Base-by-base conservation (phyloP, 768 basidiomycete genomes). In the Kwoniella dendrophila region DNA sequence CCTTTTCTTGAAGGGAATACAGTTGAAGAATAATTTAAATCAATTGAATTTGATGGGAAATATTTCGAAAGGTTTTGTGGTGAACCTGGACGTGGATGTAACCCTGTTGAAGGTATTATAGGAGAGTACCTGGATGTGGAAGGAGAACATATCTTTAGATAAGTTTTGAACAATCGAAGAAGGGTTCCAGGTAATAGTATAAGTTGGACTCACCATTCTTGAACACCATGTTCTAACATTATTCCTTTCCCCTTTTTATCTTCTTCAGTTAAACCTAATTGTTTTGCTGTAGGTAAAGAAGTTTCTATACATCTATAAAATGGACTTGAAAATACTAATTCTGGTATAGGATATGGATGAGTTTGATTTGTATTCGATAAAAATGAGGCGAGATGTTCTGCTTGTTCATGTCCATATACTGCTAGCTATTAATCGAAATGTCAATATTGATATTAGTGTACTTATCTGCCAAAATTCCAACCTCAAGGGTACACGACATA, bases 241-340 rank as follows among this genome's bases (percentile, higher is more conserved):
- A 77, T 14, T 20, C 65, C 66, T 26, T 32, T 36, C 36, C 52
- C 56, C 53, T 41, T 16, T 10, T 16, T n/a, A 16, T 8, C 30
- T 40, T 26, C 56, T n/a, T 33, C 1, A 20, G 43, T 41, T 24
- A 62, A 30, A 0, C 44, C 55, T n/a, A 78, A 59, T 3, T 65
- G 64, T 20, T 54, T 30, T 1, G 66, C 61, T 4, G 72, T 66
- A 8, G 73, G 74, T 10, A 68, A 43, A 14, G 70, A 66, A 7
- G 77, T 78, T 63, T 80, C 70, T 34, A 80, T 74, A 57, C 79
- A 80, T 32, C 79, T 67, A 56, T 77, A 80, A 59, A 80, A 80
- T 0, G 79, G 73, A 26, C 63, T 67, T 8, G 66, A 68, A 56
- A 78, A 78, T 14, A 80, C 66, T 26, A 70, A 47, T 44, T 80